Evolutionary conservation across 177 flowering plant genomes (phyloP), one percentile per base, ranked within the genome.

Genomic region (Vitis hybrid): DNA sequence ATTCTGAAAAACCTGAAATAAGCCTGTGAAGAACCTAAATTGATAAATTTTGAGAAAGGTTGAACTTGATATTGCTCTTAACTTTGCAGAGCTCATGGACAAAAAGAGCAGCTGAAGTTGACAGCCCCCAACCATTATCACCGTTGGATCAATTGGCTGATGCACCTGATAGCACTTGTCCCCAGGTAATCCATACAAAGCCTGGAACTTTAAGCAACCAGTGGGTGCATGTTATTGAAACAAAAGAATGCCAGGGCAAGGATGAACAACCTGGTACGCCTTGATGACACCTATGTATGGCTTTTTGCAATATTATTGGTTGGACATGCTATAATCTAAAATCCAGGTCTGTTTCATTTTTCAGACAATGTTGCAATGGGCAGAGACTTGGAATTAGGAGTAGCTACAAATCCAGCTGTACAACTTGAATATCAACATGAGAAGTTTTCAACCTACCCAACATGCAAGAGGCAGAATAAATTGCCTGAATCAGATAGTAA

Each of bases 161-260:
- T 64, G 81, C 76, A 54, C 81, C 78, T 69, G 81, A 81, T 66
- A 81, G 79, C 70, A 78, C 71, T 53, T 78, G 82, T 73, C 77
- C 82, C 38, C 82, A 78, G 66, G 73, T 71, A 57, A 71, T 78
- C 18, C 77, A 73, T 65, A 58, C 66, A 33, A 76, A 73, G 60
- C 74, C 82, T 17, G 82, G 72, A 63, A 56, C 60, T 1, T 20
- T 31, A 59, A 62, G 75, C 56, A 73, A 68, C 44, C 51, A 38
- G 31, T 66, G 73, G 77, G 68, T 54, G 38, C 68, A 60, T 66
- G 38, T 22, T 38, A 59, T 52, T 58, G 75, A 69, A 58, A 53
- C 64, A 33, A 77, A 74, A 59, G 73, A 72, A 49, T 54, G 49
- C 54, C 71, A 49, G 50, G 78, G 71, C 31, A 64, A 63, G 66